phyloP scores from a whole-genome alignment of 1,284 basidiomycete species.

The Apiotrichum gracile region DNA sequence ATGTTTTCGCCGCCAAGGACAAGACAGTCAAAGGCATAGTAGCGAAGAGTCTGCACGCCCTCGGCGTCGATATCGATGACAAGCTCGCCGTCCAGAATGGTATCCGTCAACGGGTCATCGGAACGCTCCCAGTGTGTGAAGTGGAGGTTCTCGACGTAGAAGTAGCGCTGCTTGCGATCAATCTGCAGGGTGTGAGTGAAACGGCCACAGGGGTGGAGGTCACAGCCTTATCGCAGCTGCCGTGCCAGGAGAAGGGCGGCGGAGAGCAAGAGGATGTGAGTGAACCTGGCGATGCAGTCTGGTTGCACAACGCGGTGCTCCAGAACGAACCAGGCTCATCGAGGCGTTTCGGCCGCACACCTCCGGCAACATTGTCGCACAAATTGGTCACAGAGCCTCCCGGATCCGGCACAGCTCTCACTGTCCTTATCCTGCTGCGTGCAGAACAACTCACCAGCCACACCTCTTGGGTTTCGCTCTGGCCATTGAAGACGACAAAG shows the following conservation, averaged over 20 bases:
- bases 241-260: no score
- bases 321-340: no score
- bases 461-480: conserved; percentile 60
- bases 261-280: no score
- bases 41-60: conserved; percentile 69
- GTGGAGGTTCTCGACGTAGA: conserved; percentile 64
- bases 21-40: conserved; percentile 89
- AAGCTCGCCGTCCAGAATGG: conserved; percentile 89
- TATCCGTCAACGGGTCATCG: conserved; percentile 62
- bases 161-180: conserved; percentile 88
- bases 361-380: no score
- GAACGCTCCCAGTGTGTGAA: conserved; percentile 81
- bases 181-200: conserved; percentile 59
- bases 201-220: no score
- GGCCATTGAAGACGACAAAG: conserved; percentile 59
- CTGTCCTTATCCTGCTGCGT: neutral
- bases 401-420: no score
- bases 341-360: no score
- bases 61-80: conserved; percentile 80
- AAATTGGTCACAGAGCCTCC: no score
- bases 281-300: no score
- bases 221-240: no score
- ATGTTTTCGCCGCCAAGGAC: conserved; percentile 81
- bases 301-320: no score
- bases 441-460: conserved; percentile 59